Evolutionary conservation across 2,329 filamentous ascomycete species (phyloP), one percentile per base, ranked within the genome.

Genomic region (Bipolaris oryzae): DNA sequence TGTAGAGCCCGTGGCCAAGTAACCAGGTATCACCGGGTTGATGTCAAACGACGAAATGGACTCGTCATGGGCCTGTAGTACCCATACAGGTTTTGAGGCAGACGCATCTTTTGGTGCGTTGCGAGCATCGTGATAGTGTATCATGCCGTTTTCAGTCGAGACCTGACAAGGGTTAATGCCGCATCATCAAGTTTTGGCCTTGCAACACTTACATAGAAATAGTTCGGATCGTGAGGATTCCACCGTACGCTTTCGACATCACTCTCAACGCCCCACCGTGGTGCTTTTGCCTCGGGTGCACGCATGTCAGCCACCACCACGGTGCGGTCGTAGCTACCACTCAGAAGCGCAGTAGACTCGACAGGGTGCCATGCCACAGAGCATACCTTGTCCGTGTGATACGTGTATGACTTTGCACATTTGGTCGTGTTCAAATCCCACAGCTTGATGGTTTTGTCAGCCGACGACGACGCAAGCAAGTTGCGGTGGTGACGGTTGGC

Each of bases 321-420:
- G 3, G 93, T 98, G 63, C 92, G 88, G 77, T 99, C 95, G 79
- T 98, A 99, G 74, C 91, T 96, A 59, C 95, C 95, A 70, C 89
- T 96, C 57, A 99, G 84, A 21, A 99, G 84, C 18, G 96, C 87
- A 0, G 95, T 97, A 2, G 93, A 87, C 76, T 97, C 91, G 41
- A 84, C 85, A 0, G 90, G 85, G 80, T 98, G 92, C 95, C 96
- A 99, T 64, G 94, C 90, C 54, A 99, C 81, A 20, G 94, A 92
- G 84, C 93, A 99, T 64, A 98, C 93, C 81, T 99, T 99, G 83
- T 97, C 95, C 34, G 91, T 96, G 80, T 99, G 95, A 79, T 96
- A 91, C 15, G 86, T 84, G 82, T 99, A 99, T 42, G 93, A 97
- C 80, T 97, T 95, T 69, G 95, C 95, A 77, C 92, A 96, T 77